These are phyloP conservation scores for Polytrichum commune DNA, from an alignment of 225 moss, liverwort and hornwort species.

Conservation along the genomic window DNA sequence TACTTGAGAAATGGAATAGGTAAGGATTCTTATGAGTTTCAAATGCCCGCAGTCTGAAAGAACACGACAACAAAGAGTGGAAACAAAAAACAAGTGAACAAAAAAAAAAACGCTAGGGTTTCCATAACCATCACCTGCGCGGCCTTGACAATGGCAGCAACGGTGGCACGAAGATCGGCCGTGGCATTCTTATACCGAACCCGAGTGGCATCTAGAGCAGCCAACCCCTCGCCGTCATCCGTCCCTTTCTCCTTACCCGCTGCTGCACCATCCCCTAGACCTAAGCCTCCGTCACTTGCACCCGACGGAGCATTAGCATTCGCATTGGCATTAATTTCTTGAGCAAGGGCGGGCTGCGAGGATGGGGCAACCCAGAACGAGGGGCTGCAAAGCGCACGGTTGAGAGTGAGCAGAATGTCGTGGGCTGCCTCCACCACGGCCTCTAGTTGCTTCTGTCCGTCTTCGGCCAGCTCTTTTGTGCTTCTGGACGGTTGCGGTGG, in stretches of 20 bases:
- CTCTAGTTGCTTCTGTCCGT: constrained; percentile 72
- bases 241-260: constrained; percentile 22
- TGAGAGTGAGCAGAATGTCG: constrained; percentile 71
- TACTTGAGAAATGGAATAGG: no score
- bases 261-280: constrained; percentile 17
- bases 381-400: constrained; percentile 73
- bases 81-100: no score
- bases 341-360: constrained; percentile 15
- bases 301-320: background rate
- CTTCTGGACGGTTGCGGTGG: constrained; percentile 14
- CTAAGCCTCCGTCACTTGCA: constrained; percentile 5
- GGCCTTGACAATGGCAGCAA: constrained; percentile 58
- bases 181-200: constrained; percentile 75
- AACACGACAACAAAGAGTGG: no score
- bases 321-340: constrained; percentile 15
- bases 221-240: constrained; percentile 56
- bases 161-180: constrained; percentile 68
- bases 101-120: no score
- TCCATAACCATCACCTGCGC: constrained; percentile 24
- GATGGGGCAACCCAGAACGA: constrained; percentile 69
- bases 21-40: no score
- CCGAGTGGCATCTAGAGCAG: constrained; percentile 63
- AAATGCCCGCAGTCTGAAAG: no score
- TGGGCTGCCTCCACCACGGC: constrained; percentile 83
- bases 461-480: constrained; percentile 59